Evolutionary conservation across 345 rosid species (phyloP).

Genomic region (Trapa incisa): DNA sequence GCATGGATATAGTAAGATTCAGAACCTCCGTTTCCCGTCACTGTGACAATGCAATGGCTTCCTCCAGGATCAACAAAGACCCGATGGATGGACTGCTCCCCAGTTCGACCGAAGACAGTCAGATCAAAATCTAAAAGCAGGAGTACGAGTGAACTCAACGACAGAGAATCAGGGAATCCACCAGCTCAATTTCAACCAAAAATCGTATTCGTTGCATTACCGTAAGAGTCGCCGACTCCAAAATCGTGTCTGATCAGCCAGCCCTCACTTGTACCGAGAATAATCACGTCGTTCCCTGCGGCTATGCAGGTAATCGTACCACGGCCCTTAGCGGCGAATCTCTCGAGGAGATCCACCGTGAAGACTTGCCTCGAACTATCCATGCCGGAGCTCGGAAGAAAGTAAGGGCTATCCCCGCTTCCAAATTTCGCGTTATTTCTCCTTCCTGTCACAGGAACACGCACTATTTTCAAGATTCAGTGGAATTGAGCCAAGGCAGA

Average conservation of each 20-base stretch:
- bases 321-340: slow-evolving; percentile 77
- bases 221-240: slow-evolving; percentile 65
- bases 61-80: slow-evolving; percentile 98
- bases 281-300: slow-evolving; percentile 91
- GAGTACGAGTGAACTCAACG: not conserved
- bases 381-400: slow-evolving; percentile 20
- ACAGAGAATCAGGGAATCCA: not conserved
- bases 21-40: slow-evolving; percentile 69
- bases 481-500: no score
- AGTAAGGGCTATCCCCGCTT: not conserved
- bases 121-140: slow-evolving; percentile 62
- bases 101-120: slow-evolving; percentile 56
- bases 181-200: not conserved
- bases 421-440: not conserved
- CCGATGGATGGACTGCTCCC: slow-evolving; percentile 81
- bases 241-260: slow-evolving; percentile 92
- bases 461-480: no score
- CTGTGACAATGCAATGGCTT: slow-evolving; percentile 81
- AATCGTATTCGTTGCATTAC: slow-evolving; percentile 14
- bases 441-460: not conserved
- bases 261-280: slow-evolving; percentile 84
- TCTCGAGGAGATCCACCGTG: slow-evolving; percentile 78
- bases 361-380: slow-evolving; percentile 76
- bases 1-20: slow-evolving; percentile 89
- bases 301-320: slow-evolving; percentile 91